Evolutionary conservation across 2,329 filamentous ascomycete genomes (phyloP).

Genomic region (Rhinocladiella mackenziei): DNA sequence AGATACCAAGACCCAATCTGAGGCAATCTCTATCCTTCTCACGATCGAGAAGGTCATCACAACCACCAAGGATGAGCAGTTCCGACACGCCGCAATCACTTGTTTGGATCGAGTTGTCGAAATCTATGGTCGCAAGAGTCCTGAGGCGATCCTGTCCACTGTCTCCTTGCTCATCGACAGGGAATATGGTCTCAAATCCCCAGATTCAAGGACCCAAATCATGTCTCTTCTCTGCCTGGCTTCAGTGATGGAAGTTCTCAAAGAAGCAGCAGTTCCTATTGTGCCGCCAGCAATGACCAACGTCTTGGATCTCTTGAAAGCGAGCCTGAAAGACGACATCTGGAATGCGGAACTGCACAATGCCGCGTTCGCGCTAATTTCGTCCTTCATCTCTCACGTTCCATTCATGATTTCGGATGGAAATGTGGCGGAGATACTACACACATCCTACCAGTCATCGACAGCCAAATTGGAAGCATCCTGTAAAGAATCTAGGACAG

Average conservation of each 20-base stretch:
- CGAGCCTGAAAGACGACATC: conserved; percentile 49
- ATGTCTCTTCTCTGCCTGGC: conserved; percentile 71
- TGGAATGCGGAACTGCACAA: conserved; percentile 66
- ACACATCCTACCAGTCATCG: conserved; percentile 50
- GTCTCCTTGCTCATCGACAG: conserved; percentile 70
- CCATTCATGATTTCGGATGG: conserved; percentile 82
- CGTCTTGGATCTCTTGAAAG: conserved; percentile 65
- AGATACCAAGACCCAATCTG: conserved; percentile 45
- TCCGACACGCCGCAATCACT: conserved; percentile 79
- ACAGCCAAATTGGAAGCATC: conserved; percentile 31
- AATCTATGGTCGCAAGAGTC: conserved; percentile 90
- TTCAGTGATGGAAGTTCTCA: conserved; percentile 81
- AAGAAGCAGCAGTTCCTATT: conserved; percentile 78
- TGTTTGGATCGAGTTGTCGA: conserved; percentile 92
- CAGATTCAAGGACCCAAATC: conserved; percentile 20
- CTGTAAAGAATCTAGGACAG: conserved; percentile 60
- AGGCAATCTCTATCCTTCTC: conserved; percentile 61
- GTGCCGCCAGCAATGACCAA: conserved; percentile 71
- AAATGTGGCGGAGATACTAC: conserved; percentile 68
- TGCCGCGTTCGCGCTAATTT: conserved; percentile 75
- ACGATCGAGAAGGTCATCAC: conserved; percentile 73
- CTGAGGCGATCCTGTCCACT: conserved; percentile 68
- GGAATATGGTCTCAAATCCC: conserved; percentile 31
- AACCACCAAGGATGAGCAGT: conserved; percentile 65
- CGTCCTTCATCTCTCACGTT: conserved; percentile 73